Evolutionary conservation across 441 rosid species (phyloP).

Genomic region (Omphalea diandra): DNA sequence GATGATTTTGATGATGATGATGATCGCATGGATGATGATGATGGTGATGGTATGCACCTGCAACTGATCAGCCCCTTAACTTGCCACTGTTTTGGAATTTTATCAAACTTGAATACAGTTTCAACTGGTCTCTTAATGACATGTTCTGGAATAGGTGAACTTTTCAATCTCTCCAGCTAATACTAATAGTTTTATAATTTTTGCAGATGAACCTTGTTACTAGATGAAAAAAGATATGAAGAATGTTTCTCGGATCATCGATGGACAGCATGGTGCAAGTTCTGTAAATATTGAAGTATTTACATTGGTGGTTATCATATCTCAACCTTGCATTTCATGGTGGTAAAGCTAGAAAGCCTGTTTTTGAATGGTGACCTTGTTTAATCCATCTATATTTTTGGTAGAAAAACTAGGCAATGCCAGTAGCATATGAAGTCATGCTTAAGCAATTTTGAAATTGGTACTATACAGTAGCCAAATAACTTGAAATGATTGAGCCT

Average conservation of each 20-base stretch:
- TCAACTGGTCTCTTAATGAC: background rate
- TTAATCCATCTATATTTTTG: background rate
- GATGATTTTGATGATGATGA: slow-evolving; percentile 46
- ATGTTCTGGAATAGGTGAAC: background rate
- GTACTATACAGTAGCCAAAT: background rate
- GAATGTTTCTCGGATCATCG: background rate
- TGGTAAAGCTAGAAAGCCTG: background rate
- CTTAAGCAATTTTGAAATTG: background rate
- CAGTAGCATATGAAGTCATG: background rate
- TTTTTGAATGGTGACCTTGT: background rate
- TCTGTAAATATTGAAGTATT: slow-evolving; percentile 20
- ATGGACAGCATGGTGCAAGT: background rate
- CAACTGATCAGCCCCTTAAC: background rate
- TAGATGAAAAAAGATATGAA: background rate
- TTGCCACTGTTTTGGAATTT: background rate
- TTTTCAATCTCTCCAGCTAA: background rate
- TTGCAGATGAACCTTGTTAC: slow-evolving; percentile 22
- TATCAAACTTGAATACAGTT: background rate
- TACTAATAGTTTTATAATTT: slow-evolving; percentile 5
- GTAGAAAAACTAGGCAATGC: background rate
- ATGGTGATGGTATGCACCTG: slow-evolving; percentile 29
- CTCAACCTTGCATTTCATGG: background rate
- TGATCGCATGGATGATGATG: slow-evolving; percentile 38
- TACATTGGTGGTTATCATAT: background rate
- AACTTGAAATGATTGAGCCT: background rate